Percentiles rank a stretch among this genome's conserved stretches.
Evolutionary conservation across 2,329 filamentous ascomycete species (phyloP).

Genomic region (Daldinia sp.): DNA sequence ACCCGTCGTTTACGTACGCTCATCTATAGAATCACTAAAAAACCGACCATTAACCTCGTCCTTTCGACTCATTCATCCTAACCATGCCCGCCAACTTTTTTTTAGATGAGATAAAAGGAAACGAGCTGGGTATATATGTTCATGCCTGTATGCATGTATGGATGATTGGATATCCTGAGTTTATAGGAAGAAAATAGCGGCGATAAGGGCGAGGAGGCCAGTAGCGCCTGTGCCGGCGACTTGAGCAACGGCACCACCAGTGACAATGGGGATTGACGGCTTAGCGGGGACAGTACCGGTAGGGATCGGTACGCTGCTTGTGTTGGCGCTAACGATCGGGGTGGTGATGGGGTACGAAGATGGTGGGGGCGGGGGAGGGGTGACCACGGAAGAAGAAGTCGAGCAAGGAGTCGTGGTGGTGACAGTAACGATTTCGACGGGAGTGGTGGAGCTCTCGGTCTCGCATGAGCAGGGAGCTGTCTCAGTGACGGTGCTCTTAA

Average conservation of each 20-base stretch:
- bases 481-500: conserved; percentile 38
- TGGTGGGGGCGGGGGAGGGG: conserved; percentile 39
- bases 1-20: background rate
- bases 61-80: background rate
- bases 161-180: background rate
- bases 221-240: conserved; percentile 40
- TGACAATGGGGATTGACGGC: conserved; percentile 33
- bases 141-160: background rate
- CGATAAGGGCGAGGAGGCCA: conserved; percentile 43
- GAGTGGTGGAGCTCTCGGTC: background rate
- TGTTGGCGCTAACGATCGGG: conserved; percentile 34
- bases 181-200: conserved; percentile 45
- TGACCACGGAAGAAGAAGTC: conserved; percentile 7
- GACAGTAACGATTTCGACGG: conserved; percentile 4
- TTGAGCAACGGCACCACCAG: conserved; percentile 38
- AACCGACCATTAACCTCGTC: conserved; percentile 4
- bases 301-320: conserved; percentile 36
- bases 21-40: conserved; percentile 1
- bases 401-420: conserved; percentile 12
- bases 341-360: conserved; percentile 26
- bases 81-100: conserved; percentile 1
- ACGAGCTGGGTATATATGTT: conserved; percentile 6
- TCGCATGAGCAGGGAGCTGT: conserved; percentile 21
- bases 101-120: conserved; percentile 7
- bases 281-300: conserved; percentile 29